Conservation (phyloP, 1,139 yeast genomes). For the Kodamaea anthophila region DNA sequence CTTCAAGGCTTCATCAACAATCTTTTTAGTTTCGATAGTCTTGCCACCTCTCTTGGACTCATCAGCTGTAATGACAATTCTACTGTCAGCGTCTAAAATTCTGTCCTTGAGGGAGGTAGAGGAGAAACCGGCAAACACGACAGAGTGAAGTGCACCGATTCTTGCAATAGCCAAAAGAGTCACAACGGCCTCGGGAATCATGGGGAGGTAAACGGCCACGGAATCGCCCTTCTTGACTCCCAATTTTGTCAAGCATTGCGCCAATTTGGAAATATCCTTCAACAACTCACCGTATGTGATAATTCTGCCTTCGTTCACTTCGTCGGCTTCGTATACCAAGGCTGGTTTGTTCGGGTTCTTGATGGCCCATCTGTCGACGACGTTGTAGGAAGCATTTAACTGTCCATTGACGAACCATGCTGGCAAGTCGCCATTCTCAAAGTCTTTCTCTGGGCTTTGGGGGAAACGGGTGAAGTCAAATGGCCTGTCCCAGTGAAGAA, state of each 20-base stretch:
- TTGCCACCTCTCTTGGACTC: slow-evolving; percentile 81
- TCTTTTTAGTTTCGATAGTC: slow-evolving; percentile 74
- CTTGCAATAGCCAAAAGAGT: slow-evolving; percentile 69
- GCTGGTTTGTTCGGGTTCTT: slow-evolving; percentile 67
- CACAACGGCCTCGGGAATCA: slow-evolving; percentile 77
- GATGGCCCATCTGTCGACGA: slow-evolving; percentile 77
- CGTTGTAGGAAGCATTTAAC: slow-evolving; percentile 70
- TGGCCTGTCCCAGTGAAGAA: slow-evolving; percentile 58
- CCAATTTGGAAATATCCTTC: slow-evolving; percentile 62
- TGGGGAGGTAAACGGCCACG: slow-evolving; percentile 80
- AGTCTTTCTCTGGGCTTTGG: slow-evolving; percentile 41
- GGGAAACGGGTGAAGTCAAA: slow-evolving; percentile 59
- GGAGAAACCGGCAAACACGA: slow-evolving; percentile 79
- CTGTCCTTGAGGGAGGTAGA: slow-evolving; percentile 73
- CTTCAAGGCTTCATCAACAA: slow-evolving; percentile 74
- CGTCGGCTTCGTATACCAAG: slow-evolving; percentile 78
- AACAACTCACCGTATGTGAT: slow-evolving; percentile 69
- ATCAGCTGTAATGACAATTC: slow-evolving; percentile 70
- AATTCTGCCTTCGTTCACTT: slow-evolving; percentile 55
- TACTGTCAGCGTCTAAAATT: slow-evolving; percentile 69
- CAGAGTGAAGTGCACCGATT: slow-evolving; percentile 79
- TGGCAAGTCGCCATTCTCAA: slow-evolving; percentile 59
- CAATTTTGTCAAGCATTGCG: slow-evolving; percentile 57
- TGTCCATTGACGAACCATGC: slow-evolving; percentile 78
- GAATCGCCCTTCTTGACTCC: slow-evolving; percentile 81